Evolutionary conservation across 1,139 yeast genomes (phyloP).

Genomic region (Lodderomyces oxycetoniae): DNA sequence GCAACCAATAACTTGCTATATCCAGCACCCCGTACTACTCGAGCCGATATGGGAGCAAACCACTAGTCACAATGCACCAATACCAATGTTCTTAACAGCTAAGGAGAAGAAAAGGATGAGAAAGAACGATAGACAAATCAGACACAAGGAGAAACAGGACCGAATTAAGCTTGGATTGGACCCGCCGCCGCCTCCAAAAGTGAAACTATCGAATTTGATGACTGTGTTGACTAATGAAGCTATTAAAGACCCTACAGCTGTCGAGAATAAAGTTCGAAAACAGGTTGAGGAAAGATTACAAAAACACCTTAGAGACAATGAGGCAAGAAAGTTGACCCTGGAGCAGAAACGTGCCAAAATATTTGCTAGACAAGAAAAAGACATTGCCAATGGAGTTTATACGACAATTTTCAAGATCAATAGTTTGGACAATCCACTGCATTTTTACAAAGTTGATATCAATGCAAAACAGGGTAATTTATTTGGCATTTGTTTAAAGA

Average conservation of each 20-base stretch:
- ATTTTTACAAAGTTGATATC: constrained; percentile 66
- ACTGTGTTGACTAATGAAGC: constrained; percentile 81
- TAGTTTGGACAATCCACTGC: constrained; percentile 57
- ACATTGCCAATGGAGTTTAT: constrained; percentile 43
- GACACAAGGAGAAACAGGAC: constrained; percentile 69
- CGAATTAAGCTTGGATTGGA: constrained; percentile 75
- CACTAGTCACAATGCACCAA: constrained; percentile 21
- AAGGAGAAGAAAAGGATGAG: constrained; percentile 72
- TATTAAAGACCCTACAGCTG: constrained; percentile 84
- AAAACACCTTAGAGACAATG: constrained; percentile 61
- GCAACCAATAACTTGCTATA: constrained; percentile 53
- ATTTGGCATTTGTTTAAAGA: constrained; percentile 49
- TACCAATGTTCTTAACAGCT: constrained; percentile 59
- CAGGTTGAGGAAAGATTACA: constrained; percentile 63
- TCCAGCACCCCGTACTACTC: constrained; percentile 79
- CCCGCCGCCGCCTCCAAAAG: constrained; percentile 88
- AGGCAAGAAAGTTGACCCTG: constrained; percentile 53
- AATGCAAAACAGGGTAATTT: constrained; percentile 73
- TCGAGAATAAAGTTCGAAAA: constrained; percentile 65
- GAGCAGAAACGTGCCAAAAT: constrained; percentile 53
- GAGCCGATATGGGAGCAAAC: constrained; percentile 43
- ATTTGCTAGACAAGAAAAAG: constrained; percentile 43
- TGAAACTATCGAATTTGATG: constrained; percentile 77
- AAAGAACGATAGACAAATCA: constrained; percentile 61
- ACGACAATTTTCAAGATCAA: constrained; percentile 59